phyloP scores from a whole-genome alignment of 768 basidiomycete species.

The Tulasnella sp. region DNA sequence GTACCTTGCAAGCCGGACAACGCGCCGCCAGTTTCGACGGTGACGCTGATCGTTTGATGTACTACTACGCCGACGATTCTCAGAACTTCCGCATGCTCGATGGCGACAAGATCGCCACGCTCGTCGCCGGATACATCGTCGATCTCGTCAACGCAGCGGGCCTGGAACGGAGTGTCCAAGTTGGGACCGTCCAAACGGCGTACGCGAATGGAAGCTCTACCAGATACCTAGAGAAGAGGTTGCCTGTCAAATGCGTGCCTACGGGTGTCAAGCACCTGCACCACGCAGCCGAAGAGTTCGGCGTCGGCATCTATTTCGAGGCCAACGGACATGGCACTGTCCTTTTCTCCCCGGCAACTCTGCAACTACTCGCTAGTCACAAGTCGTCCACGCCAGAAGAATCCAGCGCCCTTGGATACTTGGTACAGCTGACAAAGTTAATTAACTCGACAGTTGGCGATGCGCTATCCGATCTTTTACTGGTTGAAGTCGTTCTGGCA shows the following conservation, averaged over 20 bases:
- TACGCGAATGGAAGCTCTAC: conserved; percentile 98
- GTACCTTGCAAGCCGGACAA: conserved; percentile 52
- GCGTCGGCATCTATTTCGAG: conserved; percentile 98
- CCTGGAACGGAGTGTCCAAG: conserved; percentile 59
- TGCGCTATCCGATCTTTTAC: conserved; percentile 87
- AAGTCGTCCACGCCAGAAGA: conserved; percentile 75
- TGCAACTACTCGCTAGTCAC: conserved; percentile 45
- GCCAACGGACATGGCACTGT: conserved; percentile 99
- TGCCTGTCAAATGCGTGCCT: conserved; percentile 88
- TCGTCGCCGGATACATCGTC: conserved; percentile 86
- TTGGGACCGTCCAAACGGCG: conserved; percentile 96
- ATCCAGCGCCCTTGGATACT: conserved; percentile 60
- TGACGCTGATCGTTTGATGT: conserved; percentile 94
- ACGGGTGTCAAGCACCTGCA: conserved; percentile 98
- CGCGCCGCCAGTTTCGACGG: conserved; percentile 92
- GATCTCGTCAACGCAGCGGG: conserved; percentile 80
- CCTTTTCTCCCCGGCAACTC: conserved; percentile 71
- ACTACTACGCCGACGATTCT: conserved; percentile 71
- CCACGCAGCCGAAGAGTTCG: conserved; percentile 87
- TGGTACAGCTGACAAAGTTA: conserved; percentile 63
- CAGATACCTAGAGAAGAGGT: conserved; percentile 75
- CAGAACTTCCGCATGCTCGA: conserved; percentile 89
- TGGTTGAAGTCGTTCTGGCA: conserved; percentile 84
- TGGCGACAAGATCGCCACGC: conserved; percentile 93
- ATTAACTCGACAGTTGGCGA: conserved; percentile 99